A percentile compares a stretch with the other conserved stretches of the same genome.
phyloP scores from a whole-genome alignment of 306 rosid species.

The Potentilla sterilis region DNA sequence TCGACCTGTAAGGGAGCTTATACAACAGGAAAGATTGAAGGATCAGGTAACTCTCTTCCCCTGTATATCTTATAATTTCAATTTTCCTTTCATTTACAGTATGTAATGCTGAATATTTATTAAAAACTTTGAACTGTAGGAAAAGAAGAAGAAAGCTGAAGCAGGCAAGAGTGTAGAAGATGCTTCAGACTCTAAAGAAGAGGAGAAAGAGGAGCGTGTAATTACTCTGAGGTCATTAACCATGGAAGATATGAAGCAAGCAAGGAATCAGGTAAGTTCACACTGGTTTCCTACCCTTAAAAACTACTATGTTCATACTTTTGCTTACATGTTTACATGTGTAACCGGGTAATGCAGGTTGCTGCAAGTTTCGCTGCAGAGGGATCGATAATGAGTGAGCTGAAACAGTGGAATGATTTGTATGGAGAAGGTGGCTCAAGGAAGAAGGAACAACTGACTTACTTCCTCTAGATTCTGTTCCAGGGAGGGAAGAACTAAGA shows the following conservation, averaged over 20 bases:
- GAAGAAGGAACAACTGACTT: constrained; percentile 88
- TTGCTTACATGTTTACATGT: not conserved
- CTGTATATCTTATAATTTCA: not conserved
- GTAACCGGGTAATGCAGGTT: constrained; percentile 46
- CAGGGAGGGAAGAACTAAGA: constrained; percentile 9
- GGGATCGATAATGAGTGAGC: constrained; percentile 81
- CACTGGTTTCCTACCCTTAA: not conserved
- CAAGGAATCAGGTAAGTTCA: constrained; percentile 73
- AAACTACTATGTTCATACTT: not conserved
- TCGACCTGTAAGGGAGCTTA: constrained; percentile 85
- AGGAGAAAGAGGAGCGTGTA: constrained; percentile 52
- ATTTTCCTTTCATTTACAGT: not conserved
- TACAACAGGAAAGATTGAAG: constrained; percentile 75
- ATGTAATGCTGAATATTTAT: constrained; percentile 9
- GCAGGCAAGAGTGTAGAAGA: constrained; percentile 50
- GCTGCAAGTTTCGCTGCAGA: constrained; percentile 91
- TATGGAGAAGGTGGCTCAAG: constrained; percentile 97
- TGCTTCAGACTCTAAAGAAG: constrained; percentile 43
- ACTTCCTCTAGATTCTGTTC: constrained; percentile 57
- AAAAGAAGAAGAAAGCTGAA: constrained; percentile 60
- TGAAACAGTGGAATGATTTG: constrained; percentile 88
- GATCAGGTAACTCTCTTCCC: constrained; percentile 55
- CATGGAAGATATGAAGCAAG: constrained; percentile 93
- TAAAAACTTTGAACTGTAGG: constrained; percentile 40
- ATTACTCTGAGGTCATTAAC: constrained; percentile 64